Evolutionary conservation across 2,329 filamentous ascomycete species (phyloP).

Genomic region (Trichoderma harzianum): DNA sequence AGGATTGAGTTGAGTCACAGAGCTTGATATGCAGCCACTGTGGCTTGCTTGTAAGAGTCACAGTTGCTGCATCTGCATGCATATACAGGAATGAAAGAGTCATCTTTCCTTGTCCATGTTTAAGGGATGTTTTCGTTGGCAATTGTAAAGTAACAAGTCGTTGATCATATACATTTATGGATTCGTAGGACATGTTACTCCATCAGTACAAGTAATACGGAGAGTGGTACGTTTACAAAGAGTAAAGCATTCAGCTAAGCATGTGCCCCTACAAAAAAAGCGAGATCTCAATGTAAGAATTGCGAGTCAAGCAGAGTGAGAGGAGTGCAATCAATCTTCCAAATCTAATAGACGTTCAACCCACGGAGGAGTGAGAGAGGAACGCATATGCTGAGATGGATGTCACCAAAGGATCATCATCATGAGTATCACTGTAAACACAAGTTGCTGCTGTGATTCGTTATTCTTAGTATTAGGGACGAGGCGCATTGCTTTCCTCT

Average conservation of each 20-base stretch:
- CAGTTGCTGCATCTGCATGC: neutral
- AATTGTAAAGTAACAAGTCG: neutral
- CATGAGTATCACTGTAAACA: neutral
- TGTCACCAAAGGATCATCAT: neutral
- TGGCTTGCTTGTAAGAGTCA: neutral
- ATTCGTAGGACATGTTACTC: neutral
- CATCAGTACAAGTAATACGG: neutral
- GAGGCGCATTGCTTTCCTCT: neutral
- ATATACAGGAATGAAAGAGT: neutral
- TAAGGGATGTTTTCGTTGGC: neutral
- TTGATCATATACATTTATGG: neutral
- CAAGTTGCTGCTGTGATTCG: neutral
- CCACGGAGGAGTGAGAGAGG: conserved; percentile 47
- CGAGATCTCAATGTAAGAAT: conserved; percentile 43
- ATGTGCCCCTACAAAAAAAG: conserved; percentile 49
- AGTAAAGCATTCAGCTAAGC: neutral
- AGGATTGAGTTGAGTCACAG: neutral
- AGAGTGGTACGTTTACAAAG: neutral
- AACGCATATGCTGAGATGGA: conserved; percentile 56
- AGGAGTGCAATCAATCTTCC: conserved; percentile 49
- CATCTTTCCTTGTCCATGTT: neutral
- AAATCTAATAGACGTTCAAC: conserved; percentile 53
- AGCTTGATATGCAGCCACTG: neutral
- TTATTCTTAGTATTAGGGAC: conserved; percentile 3
- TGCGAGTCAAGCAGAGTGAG: conserved; percentile 49